Evolutionary conservation across 1,284 basidiomycete species (phyloP), one percentile per base, ranked within the genome.

Genomic region (Phaffia rhodozyma): DNA sequence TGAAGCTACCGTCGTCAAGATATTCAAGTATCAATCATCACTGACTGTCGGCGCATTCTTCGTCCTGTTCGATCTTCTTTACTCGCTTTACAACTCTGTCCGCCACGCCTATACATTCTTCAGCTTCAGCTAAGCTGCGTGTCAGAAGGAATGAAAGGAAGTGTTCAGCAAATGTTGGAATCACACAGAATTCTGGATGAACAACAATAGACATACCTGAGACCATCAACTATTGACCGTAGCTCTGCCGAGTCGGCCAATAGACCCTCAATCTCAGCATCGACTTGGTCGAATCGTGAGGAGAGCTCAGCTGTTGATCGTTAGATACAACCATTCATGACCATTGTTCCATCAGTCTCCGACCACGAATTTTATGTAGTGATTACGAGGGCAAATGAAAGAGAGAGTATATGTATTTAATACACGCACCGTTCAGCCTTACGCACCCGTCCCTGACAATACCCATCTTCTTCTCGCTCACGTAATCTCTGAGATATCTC

Each of bases 361-460:
- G 7, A 43, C 16, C 13, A 16, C 2, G 16, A 11, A 16, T 7
- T 43, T 2, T 7, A 43, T 16, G 2, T 16, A 43, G 13, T 16
- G 2, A 43, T 11, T 11, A 43, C 16, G 38, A 43, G 7, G 16
- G 16, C 7, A 16, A 43, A 11, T 11, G 7, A 43, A 43, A 43
- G 38, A 43, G 38, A 11, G 5, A 11, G 5, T 43, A 16, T 43
- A 16, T 16, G 38, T 11, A 48, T 23, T n/a, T 20, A 21, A 25
- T 50, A 23, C 52, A 43, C 56, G 25, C 11, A 58, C 56, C 56
- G 29, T 58, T 34, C 48, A 23, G 18, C 21, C 34, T 58, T 21
- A 51, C 55, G 30, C 61, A 63, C 7, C 55, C 61, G 23, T 63
- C 61, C 49, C 52, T 55, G 21, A 63, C 61, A 11, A 63, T 47